Conservation (phyloP, 1,284 basidiomycete genomes). For the Farysia itapuensis region DNA sequence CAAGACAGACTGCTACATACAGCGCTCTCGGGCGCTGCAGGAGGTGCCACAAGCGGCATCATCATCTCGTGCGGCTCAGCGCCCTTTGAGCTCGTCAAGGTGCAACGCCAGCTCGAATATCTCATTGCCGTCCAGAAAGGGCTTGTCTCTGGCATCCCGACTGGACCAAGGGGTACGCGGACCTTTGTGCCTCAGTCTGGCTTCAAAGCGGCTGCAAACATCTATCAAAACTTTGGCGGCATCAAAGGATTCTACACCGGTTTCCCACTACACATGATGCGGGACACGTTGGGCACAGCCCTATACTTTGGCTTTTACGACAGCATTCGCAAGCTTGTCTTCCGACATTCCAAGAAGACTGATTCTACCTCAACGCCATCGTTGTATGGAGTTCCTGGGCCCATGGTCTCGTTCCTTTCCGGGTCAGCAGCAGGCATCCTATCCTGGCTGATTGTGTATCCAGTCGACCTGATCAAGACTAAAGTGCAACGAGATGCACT, state of each 20-base stretch:
- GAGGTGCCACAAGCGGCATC: constrained; percentile 79
- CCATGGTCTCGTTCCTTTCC: constrained; percentile 54
- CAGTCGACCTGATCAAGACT: constrained; percentile 76
- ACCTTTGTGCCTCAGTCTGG: constrained; percentile 50
- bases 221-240: constrained; percentile 51
- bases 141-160: constrained; percentile 1
- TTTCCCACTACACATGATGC: constrained; percentile 48
- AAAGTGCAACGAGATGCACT: constrained; percentile 86
- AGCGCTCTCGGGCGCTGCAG: constrained; percentile 53
- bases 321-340: constrained; percentile 44
- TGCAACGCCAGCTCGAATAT: constrained; percentile 80
- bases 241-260: constrained; percentile 58
- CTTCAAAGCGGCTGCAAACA: constrained; percentile 51
- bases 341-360: constrained; percentile 24
- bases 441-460: constrained; percentile 57
- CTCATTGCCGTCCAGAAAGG: constrained; percentile 82
- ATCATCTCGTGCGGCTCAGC: constrained; percentile 67
- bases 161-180: neutral
- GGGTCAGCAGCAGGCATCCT: constrained; percentile 55
- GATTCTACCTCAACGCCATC: constrained; percentile 15
- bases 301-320: constrained; percentile 59
- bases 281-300: constrained; percentile 49
- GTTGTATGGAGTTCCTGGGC: constrained; percentile 44
- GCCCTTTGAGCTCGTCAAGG: constrained; percentile 92
- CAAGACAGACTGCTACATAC: constrained; percentile 26